Evolutionary conservation across 345 rosid genomes (phyloP), one percentile per base, ranked within the genome.

Genomic region (Trapa incisa): DNA sequence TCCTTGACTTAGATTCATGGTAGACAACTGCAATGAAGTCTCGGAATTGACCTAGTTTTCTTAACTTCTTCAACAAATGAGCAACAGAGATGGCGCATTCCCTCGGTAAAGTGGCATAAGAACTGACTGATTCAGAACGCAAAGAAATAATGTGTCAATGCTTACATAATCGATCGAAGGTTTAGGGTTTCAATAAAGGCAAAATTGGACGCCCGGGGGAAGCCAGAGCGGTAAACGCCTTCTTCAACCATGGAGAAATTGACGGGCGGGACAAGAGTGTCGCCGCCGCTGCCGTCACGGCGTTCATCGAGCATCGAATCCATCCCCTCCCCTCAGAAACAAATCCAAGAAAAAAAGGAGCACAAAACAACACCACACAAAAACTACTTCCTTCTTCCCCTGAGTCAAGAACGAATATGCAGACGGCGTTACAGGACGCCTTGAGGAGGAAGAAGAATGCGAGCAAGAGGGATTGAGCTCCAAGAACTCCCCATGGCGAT

Each of bases 121-220:
- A 6, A 58, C 6, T 36, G 35, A 58, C 56, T 58, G 63, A 29
- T 6, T 22, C 1, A 22, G 3, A 54, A 54, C 17, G 56, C 56
- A 16, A 50, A 15, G 22, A 16, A 54, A 54, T 22, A 54, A 54
- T 54, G 58, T n/a, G 58, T 29, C 9, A 22, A 47, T 22, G 65
- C 80, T 77, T 79, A 89, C 93, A 89, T 73, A 63, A 90, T 73
- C 10, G 96, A 87, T 36, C 86, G 85, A 74, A 90, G 96, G 41
- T 74, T 74, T 12, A 87, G 74, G 61, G 92, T 76, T 68, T 79
- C 71, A 53, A 90, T 71, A 79, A 87, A 89, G 77, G 76, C 37
- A 78, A 89, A 87, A 72, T 87, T 89, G 64, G 84, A 76, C 9
- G 87, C 75, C 62, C 84, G 83, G 6, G 96, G 96, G 68, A 83